phyloP scores from a whole-genome alignment of 345 rosid genomes.

The Citrus trifoliata region DNA sequence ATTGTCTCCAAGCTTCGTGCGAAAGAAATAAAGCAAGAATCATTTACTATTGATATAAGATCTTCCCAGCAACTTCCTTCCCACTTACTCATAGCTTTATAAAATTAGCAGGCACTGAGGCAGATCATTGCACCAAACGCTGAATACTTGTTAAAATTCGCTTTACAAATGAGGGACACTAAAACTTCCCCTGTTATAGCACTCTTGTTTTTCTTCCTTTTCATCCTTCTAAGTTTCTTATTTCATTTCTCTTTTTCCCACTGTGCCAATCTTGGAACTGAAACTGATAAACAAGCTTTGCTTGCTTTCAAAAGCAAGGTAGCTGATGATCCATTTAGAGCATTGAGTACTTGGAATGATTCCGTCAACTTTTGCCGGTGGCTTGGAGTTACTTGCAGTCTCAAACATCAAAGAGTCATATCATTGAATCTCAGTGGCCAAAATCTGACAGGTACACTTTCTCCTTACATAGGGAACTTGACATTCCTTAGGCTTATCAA shows the following conservation, averaged over 20 bases:
- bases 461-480: neutral
- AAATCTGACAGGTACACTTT: neutral
- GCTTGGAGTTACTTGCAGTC: constrained; percentile 25
- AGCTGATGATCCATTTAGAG: constrained; percentile 5
- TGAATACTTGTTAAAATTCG: neutral
- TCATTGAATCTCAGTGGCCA: constrained; percentile 8
- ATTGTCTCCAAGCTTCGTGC: neutral
- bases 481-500: neutral
- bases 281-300: constrained; percentile 26
- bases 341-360: constrained; percentile 21
- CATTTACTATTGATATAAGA: neutral
- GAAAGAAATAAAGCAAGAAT: neutral
- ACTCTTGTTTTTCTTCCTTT: neutral
- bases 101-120: neutral
- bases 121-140: neutral
- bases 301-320: constrained; percentile 18
- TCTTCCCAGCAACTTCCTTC: neutral
- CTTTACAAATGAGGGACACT: neutral
- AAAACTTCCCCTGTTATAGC: neutral
- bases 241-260: neutral
- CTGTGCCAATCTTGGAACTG: constrained; percentile 8
- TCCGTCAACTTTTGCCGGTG: constrained; percentile 23
- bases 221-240: neutral
- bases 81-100: too few species aligned
- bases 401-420: constrained; percentile 19